Conservation (phyloP, 2,329 filamentous ascomycete genomes). For the Peltaster fructicola region DNA sequence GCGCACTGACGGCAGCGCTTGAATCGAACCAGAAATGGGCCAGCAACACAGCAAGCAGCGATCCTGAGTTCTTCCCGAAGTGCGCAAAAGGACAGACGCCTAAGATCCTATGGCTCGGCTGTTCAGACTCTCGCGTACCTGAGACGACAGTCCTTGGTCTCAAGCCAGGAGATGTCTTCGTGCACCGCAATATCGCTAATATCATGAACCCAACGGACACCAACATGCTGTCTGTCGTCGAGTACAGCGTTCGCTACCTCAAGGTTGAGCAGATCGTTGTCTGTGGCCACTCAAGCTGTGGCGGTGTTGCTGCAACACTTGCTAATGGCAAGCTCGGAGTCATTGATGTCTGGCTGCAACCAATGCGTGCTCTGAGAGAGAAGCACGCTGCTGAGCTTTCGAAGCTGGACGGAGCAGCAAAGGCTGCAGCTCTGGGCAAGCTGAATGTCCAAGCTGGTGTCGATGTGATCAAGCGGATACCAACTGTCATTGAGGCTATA, state of each 20-base stretch:
- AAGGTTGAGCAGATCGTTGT: constrained; percentile 47
- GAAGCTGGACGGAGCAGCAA: constrained; percentile 26
- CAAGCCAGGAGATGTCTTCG: constrained; percentile 69
- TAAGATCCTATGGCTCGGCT: constrained; percentile 65
- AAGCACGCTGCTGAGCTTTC: constrained; percentile 34
- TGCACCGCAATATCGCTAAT: constrained; percentile 84
- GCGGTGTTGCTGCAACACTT: constrained; percentile 38
- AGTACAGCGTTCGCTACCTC: constrained; percentile 58
- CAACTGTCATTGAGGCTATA: constrained; percentile 52
- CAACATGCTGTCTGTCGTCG: constrained; percentile 56
- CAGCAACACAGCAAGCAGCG: constrained; percentile 42
- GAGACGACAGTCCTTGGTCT: constrained; percentile 67
- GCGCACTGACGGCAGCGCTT: constrained; percentile 32
- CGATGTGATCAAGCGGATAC: constrained; percentile 49
- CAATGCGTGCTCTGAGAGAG: constrained; percentile 36
- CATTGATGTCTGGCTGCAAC: constrained; percentile 44
- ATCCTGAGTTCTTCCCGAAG: constrained; percentile 53
- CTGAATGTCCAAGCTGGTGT: constrained; percentile 58
- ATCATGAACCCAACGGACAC: constrained; percentile 59
- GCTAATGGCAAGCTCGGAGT: constrained; percentile 39
- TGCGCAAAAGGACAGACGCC: constrained; percentile 51
- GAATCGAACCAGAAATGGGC: constrained; percentile 56
- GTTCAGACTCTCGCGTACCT: constrained; percentile 69
- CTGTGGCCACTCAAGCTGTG: constrained; percentile 44
- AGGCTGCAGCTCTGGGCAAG: constrained; percentile 49